Base-by-base conservation (phyloP, 1,139 yeast species). In the Sugiyamaella novakii region DNA sequence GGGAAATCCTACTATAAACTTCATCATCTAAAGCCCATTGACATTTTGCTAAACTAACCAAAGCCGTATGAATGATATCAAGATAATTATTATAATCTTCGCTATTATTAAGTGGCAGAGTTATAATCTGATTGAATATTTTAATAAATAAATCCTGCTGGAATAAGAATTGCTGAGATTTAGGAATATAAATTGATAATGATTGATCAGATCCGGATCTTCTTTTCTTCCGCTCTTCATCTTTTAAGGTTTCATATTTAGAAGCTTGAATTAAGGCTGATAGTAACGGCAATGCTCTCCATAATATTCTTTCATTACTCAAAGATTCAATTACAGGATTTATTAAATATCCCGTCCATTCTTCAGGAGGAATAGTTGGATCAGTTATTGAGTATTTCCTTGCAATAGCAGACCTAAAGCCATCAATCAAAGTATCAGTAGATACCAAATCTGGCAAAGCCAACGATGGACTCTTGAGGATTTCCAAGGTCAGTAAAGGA, bases 201-300 rank as follows among this genome's bases (percentile, higher is more conserved):
- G 33, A 17, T 18, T 27, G 15, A 47, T 40, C 11, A 41, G 19
- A 18, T 27, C 36, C 8, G 14, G 33, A 17, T 5, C 29, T 24
- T n/a, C 49, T 41, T 52, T 78, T 62, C 38, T 72, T 55, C 1
- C 67, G 66, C 47, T 66, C 69, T 0, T 83, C 71, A 12, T 78
- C 60, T 15, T 73, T 52, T 25, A 39, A 11, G 5, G 30, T 35
- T 34, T 38, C 37, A 12, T 28, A 49, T 19, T 41, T 27, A 10
- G 42, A 36, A 5, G 49, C 52, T 30, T 38, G 49, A 5, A 49
- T 36, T 18, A 83, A 61, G 0, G 89, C 91, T 0, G 82, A 66
- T 10, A 82, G 62, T 0, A 82, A 66, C 0, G 87, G 83, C 12
- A 79, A 54, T 2, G 75, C 76, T 59, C 79, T 79, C 87, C 87